phyloP scores from a whole-genome alignment of 139 green algal species.

The Raphidocelis subcapitata region DNA sequence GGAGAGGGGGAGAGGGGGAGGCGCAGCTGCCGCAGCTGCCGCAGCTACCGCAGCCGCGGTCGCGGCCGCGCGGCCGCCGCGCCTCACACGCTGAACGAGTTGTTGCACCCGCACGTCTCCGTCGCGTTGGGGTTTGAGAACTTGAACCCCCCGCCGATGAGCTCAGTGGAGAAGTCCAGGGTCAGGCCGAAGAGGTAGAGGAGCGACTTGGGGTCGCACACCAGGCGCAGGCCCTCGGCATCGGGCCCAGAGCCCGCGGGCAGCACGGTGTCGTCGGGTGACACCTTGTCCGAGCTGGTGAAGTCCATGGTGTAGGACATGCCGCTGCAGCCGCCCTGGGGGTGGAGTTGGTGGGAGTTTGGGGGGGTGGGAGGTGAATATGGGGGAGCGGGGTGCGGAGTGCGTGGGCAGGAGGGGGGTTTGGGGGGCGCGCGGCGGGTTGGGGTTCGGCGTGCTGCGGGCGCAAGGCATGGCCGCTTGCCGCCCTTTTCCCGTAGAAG shows the following conservation, averaged over 20 bases:
- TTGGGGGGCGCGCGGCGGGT: too few relatives aligned
- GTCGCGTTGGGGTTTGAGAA: conserved; percentile 91
- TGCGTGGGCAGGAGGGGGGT: too few relatives aligned
- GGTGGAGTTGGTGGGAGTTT: too few relatives aligned
- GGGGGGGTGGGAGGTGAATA: too few relatives aligned
- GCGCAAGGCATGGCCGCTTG: too few relatives aligned
- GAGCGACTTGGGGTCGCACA: conserved; percentile 87
- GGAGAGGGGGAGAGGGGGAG: too few relatives aligned
- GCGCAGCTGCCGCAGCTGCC: too few relatives aligned
- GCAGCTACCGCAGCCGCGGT: too few relatives aligned
- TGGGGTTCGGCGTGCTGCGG: too few relatives aligned
- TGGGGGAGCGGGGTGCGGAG: too few relatives aligned
- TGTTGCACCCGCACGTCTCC: conserved; percentile 83
- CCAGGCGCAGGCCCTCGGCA: conserved; percentile 31
- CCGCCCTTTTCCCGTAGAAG: too few relatives aligned
- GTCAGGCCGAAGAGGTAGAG: conserved; percentile 94
- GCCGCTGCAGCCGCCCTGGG: conserved; percentile 66
- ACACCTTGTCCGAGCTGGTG: conserved; percentile 59
- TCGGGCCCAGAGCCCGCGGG: neutral
- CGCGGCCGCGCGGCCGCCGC: neutral
- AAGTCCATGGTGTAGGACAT: conserved; percentile 93
- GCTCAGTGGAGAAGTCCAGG: conserved; percentile 81
- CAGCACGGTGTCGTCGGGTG: too few relatives aligned
- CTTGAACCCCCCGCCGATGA: conserved; percentile 83
- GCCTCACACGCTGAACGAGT: conserved; percentile 75